These are phyloP conservation scores for Beauveria scarabaeidicola DNA, from an alignment of 2,329 filamentous ascomycete genomes.

Conservation along the genomic window DNA sequence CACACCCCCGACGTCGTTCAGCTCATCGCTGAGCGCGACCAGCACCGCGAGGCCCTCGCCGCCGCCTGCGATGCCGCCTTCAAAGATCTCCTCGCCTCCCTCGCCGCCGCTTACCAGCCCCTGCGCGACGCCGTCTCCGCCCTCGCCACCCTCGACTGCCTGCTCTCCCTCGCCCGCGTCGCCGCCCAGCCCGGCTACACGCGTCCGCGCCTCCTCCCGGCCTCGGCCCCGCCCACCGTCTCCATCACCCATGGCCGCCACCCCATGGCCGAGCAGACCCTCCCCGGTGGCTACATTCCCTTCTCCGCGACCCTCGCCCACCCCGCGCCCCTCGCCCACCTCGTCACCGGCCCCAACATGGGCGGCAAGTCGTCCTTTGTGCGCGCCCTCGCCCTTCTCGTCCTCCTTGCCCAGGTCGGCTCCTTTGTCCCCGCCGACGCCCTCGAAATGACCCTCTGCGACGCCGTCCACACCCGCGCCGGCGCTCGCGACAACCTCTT, in stretches of 20 bases:
- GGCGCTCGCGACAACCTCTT: conserved; percentile 95
- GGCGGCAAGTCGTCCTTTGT: conserved; percentile 98
- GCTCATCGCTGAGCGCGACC: conserved; percentile 79
- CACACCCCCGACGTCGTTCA: conserved; percentile 86
- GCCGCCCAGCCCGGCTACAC: conserved; percentile 81
- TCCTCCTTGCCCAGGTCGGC: conserved; percentile 90
- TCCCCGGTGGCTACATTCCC: conserved; percentile 81
- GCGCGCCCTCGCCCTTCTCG: conserved; percentile 80
- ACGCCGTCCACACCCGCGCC: conserved; percentile 92
- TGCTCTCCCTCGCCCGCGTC: conserved; percentile 77
- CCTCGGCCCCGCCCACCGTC: conserved; percentile 58
- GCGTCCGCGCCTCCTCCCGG: conserved; percentile 60
- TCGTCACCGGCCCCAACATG: conserved; percentile 98
- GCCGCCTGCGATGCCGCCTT: conserved; percentile 88
- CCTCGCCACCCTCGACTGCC: conserved; percentile 80
- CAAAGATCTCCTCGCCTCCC: conserved; percentile 57
- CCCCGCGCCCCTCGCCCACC: conserved; percentile 59
- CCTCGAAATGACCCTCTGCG: conserved; percentile 69
- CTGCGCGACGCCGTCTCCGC: conserved; percentile 83
- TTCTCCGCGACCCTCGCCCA: conserved; percentile 72
- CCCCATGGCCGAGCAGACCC: conserved; percentile 88
- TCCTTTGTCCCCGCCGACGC: conserved; percentile 81
- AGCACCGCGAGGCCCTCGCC: conserved; percentile 87
- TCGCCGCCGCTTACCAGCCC: conserved; percentile 77
- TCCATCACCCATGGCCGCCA: conserved; percentile 63